phyloP scores from a whole-genome alignment of 495 filamentous ascomycete species.

The Hypoxylon subgilvum region DNA sequence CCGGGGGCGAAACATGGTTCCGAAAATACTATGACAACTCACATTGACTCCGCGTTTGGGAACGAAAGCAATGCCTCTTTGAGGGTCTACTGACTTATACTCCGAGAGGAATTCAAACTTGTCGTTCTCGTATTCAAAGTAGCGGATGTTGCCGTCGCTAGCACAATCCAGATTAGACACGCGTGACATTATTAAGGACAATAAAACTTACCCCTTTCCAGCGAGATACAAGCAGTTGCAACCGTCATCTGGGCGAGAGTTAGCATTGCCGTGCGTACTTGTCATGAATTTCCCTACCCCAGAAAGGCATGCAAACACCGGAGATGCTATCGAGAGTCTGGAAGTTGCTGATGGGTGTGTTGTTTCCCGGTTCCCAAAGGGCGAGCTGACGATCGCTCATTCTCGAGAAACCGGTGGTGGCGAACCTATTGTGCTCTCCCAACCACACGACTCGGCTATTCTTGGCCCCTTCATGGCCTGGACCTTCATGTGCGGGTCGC shows the following conservation, averaged over 20 bases:
- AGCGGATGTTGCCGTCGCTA: conserved; percentile 97
- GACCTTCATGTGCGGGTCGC: conserved; percentile 79
- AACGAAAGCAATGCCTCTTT: conserved; percentile 92
- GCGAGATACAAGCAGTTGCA: conserved; percentile 92
- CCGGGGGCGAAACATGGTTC: background rate
- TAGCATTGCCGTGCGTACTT: conserved; percentile 26
- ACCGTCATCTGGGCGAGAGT: conserved; percentile 68
- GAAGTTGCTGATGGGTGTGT: conserved; percentile 88
- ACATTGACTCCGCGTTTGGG: conserved; percentile 93
- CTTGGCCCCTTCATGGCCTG: conserved; percentile 91
- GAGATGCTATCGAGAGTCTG: conserved; percentile 89
- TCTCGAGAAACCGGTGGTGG: conserved; percentile 93
- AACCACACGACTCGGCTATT: conserved; percentile 96
- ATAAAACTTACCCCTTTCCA: conserved; percentile 81
- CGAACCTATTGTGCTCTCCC: conserved; percentile 92
- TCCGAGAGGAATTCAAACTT: conserved; percentile 96
- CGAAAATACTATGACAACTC: conserved; percentile 36
- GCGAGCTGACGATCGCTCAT: conserved; percentile 98
- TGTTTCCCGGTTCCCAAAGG: conserved; percentile 88
- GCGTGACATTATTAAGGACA: background rate
- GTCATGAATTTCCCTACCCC: conserved; percentile 60
- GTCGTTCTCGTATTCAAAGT: conserved; percentile 96
- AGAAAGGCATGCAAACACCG: conserved; percentile 99
- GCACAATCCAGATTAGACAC: conserved; percentile 12
- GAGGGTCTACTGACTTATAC: conserved; percentile 93